A percentile compares a stretch with the other conserved stretches of the same genome.
These are phyloP conservation scores for Recurvomyces mirabilis DNA, from an alignment of 495 filamentous ascomycete species.

Conservation along the genomic window DNA sequence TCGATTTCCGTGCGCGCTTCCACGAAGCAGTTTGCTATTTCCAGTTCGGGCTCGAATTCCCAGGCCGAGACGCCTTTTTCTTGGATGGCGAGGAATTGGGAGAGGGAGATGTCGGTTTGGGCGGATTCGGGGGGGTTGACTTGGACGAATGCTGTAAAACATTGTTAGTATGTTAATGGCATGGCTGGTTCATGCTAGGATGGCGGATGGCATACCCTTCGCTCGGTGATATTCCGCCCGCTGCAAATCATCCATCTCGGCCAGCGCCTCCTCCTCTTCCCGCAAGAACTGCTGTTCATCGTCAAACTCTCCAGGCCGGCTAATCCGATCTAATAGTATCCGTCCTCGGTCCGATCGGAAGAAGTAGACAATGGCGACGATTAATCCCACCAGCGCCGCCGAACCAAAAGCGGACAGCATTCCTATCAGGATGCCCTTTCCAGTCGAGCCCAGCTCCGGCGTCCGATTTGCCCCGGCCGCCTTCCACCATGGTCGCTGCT, in stretches of 20 bases:
- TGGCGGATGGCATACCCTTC: constrained; percentile 91
- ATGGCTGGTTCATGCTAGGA: no score
- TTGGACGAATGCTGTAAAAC: constrained; percentile 67
- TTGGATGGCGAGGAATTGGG: constrained; percentile 95
- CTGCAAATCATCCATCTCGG: constrained; percentile 89
- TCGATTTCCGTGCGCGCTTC: constrained; percentile 94
- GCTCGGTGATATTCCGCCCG: constrained; percentile 83
- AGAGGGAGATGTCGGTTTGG: constrained; percentile 93
- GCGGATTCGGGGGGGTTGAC: constrained; percentile 90
- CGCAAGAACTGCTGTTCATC: constrained; percentile 86
- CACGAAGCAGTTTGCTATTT: constrained; percentile 98
- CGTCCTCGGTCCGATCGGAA: constrained; percentile 78
- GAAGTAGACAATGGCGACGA: constrained; percentile 84
- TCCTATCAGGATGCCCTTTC: constrained; percentile 84
- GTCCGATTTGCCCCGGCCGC: neutral
- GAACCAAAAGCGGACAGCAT: constrained; percentile 95
- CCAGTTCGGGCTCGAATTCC: constrained; percentile 96
- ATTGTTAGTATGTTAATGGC: no score
- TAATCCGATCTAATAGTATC: constrained; percentile 88
- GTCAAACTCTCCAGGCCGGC: constrained; percentile 89
- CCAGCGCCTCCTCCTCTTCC: constrained; percentile 90
- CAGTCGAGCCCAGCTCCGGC: constrained; percentile 36
- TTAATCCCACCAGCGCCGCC: constrained; percentile 65
- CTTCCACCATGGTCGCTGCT: neutral
- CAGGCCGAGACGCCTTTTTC: constrained; percentile 97